phyloP scores from a whole-genome alignment of 768 basidiomycete species.

The Calocera viscosa region DNA sequence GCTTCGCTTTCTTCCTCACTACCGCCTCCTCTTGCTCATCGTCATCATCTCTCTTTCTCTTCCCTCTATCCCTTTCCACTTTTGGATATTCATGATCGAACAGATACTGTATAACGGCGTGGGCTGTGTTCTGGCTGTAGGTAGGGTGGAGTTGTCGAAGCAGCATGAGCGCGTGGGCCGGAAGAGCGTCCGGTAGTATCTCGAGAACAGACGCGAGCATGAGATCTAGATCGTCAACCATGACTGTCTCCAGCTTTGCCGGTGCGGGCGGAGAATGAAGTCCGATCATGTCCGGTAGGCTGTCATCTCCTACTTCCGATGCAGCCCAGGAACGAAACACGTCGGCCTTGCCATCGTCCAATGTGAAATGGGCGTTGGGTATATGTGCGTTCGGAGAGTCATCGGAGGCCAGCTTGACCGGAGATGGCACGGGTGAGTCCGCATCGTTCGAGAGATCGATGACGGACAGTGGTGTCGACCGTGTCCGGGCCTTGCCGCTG shows the following conservation, averaged over 20 bases:
- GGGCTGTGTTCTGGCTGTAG: conserved; percentile 26
- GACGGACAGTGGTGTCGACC: not conserved
- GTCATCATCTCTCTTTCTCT: conserved; percentile 31
- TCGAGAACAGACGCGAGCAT: conserved; percentile 14
- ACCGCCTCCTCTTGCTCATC: conserved; percentile 15
- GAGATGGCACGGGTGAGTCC: not conserved
- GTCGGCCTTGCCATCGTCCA: not conserved
- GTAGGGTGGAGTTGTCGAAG: conserved; percentile 30
- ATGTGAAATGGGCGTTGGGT: not conserved
- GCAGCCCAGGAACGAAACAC: not conserved
- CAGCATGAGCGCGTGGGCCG: conserved; percentile 40
- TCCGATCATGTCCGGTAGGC: not conserved
- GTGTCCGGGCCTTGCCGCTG: not conserved
- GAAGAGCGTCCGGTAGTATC: conserved; percentile 57
- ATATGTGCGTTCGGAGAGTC: not conserved
- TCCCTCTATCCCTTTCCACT: conserved; percentile 31
- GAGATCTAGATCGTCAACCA: not conserved
- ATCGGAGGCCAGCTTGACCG: not conserved
- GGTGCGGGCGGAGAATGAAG: not conserved
- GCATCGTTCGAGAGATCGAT: not conserved
- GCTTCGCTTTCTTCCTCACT: conserved; percentile 28
- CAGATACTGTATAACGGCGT: conserved; percentile 42
- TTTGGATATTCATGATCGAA: conserved; percentile 57
- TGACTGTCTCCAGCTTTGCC: not conserved
- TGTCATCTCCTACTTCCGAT: not conserved